Conservation (phyloP, 2,329 filamentous ascomycete species). For the Aspergillus puulaauensis region DNA sequence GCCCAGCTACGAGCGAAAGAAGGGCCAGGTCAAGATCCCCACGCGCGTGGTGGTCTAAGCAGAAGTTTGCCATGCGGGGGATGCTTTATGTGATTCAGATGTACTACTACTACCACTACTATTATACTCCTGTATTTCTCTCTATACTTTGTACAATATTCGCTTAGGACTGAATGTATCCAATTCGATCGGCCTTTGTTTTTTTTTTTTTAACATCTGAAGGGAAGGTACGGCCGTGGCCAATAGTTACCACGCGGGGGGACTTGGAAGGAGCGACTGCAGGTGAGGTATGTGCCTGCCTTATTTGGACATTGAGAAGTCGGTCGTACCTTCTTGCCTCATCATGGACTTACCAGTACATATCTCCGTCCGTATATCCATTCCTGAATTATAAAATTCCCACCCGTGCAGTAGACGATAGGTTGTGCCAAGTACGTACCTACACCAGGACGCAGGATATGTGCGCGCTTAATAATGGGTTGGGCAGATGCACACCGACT, state of each 20-base stretch:
- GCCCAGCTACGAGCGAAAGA: slow-evolving; percentile 62
- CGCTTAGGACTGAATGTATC: not conserved
- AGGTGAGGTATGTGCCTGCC: not conserved
- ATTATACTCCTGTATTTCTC: slow-evolving; percentile 7
- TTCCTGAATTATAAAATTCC: too few species aligned
- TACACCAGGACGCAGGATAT: too few species aligned
- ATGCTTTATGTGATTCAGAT: slow-evolving; percentile 9
- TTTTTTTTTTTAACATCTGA: not conserved
- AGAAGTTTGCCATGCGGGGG: too few species aligned
- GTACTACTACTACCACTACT: slow-evolving; percentile 4
- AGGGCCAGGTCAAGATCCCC: slow-evolving; percentile 63
- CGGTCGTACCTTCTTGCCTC: too few species aligned
- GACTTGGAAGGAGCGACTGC: too few species aligned
- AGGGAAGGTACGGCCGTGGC: not conserved
- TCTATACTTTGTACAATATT: slow-evolving; percentile 6
- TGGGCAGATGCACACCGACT: too few species aligned
- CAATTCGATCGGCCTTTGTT: not conserved
- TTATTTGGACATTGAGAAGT: not conserved
- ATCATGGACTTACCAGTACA: too few species aligned
- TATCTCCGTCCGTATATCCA: too few species aligned
- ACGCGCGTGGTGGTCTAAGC: slow-evolving; percentile 54
- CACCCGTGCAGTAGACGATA: too few species aligned
- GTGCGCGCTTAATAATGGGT: too few species aligned
- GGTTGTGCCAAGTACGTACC: too few species aligned
- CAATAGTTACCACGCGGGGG: not conserved